Evolutionary conservation across 495 filamentous ascomycete genomes (phyloP).

Genomic region (Rostrohypoxylon terebratum): DNA sequence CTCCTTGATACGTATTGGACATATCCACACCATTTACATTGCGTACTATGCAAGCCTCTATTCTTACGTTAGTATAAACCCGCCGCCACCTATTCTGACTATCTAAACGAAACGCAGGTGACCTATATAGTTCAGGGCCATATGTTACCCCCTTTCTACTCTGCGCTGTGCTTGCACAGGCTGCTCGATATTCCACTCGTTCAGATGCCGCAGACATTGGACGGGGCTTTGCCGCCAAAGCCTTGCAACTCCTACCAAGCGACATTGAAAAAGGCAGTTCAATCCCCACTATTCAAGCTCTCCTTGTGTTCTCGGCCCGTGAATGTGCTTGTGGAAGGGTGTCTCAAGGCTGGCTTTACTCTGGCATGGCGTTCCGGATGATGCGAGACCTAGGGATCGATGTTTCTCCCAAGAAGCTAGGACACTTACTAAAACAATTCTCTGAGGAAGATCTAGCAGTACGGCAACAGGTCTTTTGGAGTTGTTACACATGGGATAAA

Average conservation of each 20-base stretch:
- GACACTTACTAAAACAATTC: conserved; percentile 16
- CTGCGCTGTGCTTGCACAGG: conserved; percentile 2
- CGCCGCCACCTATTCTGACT: not conserved
- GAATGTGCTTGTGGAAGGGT: conserved; percentile 10
- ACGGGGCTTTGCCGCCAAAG: not conserved
- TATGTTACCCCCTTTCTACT: conserved; percentile 10
- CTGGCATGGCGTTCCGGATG: conserved; percentile 16
- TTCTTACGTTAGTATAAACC: conserved; percentile 14
- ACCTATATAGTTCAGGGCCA: conserved; percentile 1
- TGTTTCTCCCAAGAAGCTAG: conserved; percentile 16
- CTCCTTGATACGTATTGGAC: conserved; percentile 23
- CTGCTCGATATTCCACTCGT: not conserved
- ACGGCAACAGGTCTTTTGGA: conserved; percentile 25
- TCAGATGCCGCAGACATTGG: not conserved
- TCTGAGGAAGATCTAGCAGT: conserved; percentile 22
- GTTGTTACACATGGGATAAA: conserved; percentile 28
- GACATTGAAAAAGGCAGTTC: conserved; percentile 9
- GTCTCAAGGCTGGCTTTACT: conserved; percentile 10
- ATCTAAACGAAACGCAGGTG: not conserved
- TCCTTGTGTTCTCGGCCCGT: conserved; percentile 3
- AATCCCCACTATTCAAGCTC: conserved; percentile 4
- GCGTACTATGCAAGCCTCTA: conserved; percentile 22
- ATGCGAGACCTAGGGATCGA: conserved; percentile 18
- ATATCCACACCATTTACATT: conserved; percentile 23
- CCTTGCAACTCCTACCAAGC: not conserved